Base-by-base conservation (phyloP, 495 filamentous ascomycete genomes). In the Hypoxylon trugodes region DNA sequence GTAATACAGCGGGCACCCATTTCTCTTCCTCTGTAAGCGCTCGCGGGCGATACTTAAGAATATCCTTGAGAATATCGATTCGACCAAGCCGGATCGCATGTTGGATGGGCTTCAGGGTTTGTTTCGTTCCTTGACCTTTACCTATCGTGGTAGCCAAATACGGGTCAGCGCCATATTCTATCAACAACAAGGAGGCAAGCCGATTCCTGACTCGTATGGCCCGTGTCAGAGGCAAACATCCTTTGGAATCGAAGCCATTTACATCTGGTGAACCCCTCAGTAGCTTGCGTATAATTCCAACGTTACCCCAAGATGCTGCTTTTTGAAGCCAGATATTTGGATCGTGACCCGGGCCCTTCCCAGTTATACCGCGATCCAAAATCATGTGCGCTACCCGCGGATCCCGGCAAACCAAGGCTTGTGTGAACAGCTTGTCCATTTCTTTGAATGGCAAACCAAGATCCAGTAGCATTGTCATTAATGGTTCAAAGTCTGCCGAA, bases 281-380 rank as follows among this genome's bases (percentile, higher is more conserved):
- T 9, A 57, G 21, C 25, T 32, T 21, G 10, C 53, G 53, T 7
- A 47, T 18, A 19, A 47, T 18, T 2, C 30, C n/a, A 3, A 38
- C 6, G 13, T 47, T 6, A 7, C 53, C 41, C 53, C 53, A 57
- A n/a, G 18, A n/a, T 10, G 53, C 53, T 7, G 53, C 53, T 13
- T 26, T 15, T 28, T 46, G 41, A 13, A 57, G 53, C 53, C 53
- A 57, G 3, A 28, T 13, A 32, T 37, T 47, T n/a, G 53, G 53
- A 22, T 57, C 30, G 21, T 21, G 19, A 28, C 21, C 32, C 12
- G 8, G 19, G 47, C 8, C 4, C 22, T 22, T 28, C 7, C 38
- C 18, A 25, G n/a, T 21, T 7, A 57, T 36, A 10, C 40, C 40
- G 12, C 30, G 24, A 15, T 45, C 30, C 7, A 47, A 15, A 28